These are phyloP conservation scores for Mortierella hygrophila DNA, from an alignment of 192 early-diverging fungal species.

Conservation along the genomic window DNA sequence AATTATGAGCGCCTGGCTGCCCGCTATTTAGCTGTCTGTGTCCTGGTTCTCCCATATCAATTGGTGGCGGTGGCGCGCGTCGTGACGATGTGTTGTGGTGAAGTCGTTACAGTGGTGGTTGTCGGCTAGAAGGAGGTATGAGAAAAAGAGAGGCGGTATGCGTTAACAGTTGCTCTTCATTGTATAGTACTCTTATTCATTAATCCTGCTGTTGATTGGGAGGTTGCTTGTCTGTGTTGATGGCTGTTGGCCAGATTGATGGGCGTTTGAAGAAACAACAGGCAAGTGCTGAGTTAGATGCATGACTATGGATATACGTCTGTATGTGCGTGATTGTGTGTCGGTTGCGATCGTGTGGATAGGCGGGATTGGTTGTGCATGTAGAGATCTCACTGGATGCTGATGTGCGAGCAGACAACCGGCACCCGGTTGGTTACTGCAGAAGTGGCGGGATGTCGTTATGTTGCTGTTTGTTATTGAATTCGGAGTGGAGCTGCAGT, in stretches of 20 bases:
- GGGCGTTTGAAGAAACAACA: not conserved
- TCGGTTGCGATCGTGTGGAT: not conserved
- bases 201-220: not conserved
- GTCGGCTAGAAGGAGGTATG: not conserved
- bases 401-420: too few species aligned
- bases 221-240: not conserved
- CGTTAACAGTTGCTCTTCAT: not conserved
- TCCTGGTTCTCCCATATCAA: slow-evolving; percentile 28
- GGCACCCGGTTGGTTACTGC: too few species aligned
- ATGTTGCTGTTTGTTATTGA: not conserved
- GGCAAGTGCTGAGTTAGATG: not conserved
- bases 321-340: not conserved
- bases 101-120: not conserved
- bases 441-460: not conserved
- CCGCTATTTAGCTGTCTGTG: slow-evolving; percentile 22
- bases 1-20: slow-evolving; percentile 11
- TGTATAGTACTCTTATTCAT: not conserved
- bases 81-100: not conserved
- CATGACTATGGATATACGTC: not conserved
- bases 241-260: not conserved
- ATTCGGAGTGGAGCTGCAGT: not conserved
- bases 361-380: too few species aligned
- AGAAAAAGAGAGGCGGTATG: not conserved
- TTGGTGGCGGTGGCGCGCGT: not conserved
- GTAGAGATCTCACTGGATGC: not conserved